These are phyloP conservation scores for Pleurotus cornucopiae DNA, from an alignment of 768 basidiomycete genomes.

Conservation along the genomic window DNA sequence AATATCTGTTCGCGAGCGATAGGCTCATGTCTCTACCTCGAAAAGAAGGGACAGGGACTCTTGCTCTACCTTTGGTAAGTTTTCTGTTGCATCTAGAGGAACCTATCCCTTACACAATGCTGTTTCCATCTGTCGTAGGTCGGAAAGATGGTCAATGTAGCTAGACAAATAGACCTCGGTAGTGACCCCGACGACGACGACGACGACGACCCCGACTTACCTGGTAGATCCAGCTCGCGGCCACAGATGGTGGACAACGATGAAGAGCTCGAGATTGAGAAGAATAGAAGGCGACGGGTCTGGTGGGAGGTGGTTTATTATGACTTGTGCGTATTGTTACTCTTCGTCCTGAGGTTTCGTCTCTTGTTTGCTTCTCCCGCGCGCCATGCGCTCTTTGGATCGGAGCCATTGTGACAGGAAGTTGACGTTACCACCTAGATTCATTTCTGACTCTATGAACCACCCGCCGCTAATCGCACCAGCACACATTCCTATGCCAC, in stretches of 20 bases:
- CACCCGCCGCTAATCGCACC: constrained; percentile 42
- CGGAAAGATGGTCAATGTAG: constrained; percentile 66
- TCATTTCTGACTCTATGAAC: constrained; percentile 64
- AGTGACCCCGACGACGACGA: constrained; percentile 57
- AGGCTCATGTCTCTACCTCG: not conserved
- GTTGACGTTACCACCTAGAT: constrained; percentile 33
- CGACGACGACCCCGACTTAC: constrained; percentile 17
- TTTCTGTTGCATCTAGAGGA: not conserved
- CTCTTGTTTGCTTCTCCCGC: constrained; percentile 8
- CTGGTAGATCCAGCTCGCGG: constrained; percentile 5
- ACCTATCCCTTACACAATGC: not conserved
- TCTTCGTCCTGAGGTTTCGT: not conserved
- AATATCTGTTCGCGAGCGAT: constrained; percentile 33
- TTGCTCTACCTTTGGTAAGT: constrained; percentile 1
- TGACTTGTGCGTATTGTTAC: constrained; percentile 56
- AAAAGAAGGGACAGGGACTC: not conserved
- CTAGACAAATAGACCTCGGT: constrained; percentile 59
- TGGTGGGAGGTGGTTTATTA: constrained; percentile 84
- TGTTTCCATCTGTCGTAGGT: constrained; percentile 31
- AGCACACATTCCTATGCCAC: constrained; percentile 37
- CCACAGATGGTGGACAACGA: not conserved
- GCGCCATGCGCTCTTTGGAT: not conserved
- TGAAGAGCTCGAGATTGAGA: constrained; percentile 11
- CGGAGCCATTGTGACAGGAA: no score
- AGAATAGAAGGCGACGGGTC: constrained; percentile 33